Base-by-base conservation (phyloP, 352 stramenopile species). In the Pythium insidiosum region DNA sequence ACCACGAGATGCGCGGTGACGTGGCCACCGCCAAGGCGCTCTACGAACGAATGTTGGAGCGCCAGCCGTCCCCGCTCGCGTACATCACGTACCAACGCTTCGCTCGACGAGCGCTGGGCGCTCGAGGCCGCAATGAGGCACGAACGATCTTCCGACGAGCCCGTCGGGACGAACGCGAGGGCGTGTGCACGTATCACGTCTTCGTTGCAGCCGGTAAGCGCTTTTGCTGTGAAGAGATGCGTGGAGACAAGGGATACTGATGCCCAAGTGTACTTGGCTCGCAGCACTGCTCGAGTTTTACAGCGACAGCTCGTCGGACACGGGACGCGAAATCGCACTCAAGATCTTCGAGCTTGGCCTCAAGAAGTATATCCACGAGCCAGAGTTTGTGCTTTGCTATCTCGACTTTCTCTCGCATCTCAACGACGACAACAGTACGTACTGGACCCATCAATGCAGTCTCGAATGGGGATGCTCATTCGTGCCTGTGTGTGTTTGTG, bases 371-470 rank as follows among this genome's bases (percentile, higher is more conserved):
- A 94, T 94, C 40, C 77, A 94, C 24, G 77, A 91, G 38, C 79
- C 75, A 12, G 75, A 80, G 0, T 94, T 87, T 36, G 75, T 91
- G 25, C 31, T 91, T 25, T 88, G 77, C 51, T 94, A 94, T 45
- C 51, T 94, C 13, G 79, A 92, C 44, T 92, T 94, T 39, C 67
- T 94, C 9, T 59, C 76, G 1, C 82, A 94, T 39, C 60, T 89
- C 29, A 92, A 94, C 49, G 82, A 94, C 50, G 82, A 94, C 60
- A 94, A 92, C 56, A 94, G 79, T 94, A 63, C 49, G 77, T 73
- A 11, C 20, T 39, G 6, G 13, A 5, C 4, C 3, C 12, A n/a
- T 5, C 15, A 9, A 15, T 9, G 15, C 9, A 13, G 28, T 33
- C 9, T 33, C 9, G 28, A n/a, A n/a, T n/a, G n/a, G n/a, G n/a